Evolutionary conservation across 495 filamentous ascomycete genomes (phyloP).

Genomic region (Xeromyces bisporus): DNA sequence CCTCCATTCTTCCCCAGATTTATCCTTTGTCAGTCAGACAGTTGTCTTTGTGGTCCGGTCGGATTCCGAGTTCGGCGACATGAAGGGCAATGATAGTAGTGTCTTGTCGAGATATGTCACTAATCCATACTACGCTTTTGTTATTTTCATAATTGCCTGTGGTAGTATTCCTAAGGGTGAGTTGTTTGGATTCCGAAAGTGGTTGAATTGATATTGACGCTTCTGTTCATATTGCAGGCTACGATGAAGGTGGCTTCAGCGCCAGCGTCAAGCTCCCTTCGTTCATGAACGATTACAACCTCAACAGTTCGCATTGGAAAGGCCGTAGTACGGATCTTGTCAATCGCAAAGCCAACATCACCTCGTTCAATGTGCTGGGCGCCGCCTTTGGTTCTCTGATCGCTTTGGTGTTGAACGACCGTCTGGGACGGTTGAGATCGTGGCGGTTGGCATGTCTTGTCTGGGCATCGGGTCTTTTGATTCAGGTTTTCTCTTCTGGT

Average conservation of each 20-base stretch:
- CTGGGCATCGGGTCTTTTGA: constrained; percentile 25
- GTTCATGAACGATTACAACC: constrained; percentile 25
- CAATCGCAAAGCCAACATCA: constrained; percentile 28
- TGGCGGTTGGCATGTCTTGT: constrained; percentile 25
- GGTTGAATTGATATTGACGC: constrained; percentile 1
- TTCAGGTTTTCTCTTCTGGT: constrained; percentile 28
- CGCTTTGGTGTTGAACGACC: constrained; percentile 24
- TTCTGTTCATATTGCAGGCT: constrained; percentile 13
- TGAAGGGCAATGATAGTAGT: no score
- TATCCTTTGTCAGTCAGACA: no score
- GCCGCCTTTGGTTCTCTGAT: constrained; percentile 26
- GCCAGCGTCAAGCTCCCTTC: constrained; percentile 23
- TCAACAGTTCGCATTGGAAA: constrained; percentile 18
- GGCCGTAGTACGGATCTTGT: constrained; percentile 19
- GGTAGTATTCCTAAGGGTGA: constrained; percentile 30
- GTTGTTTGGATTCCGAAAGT: neutral
- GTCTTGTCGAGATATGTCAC: constrained; percentile 23
- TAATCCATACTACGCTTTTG: constrained; percentile 23
- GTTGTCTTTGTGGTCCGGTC: no score
- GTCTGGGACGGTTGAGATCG: constrained; percentile 20
- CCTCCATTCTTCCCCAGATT: no score
- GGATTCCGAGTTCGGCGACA: no score
- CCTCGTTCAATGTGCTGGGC: constrained; percentile 28
- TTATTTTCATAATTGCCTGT: constrained; percentile 24
- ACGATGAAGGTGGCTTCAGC: constrained; percentile 33